A percentile compares a stretch with the other conserved stretches of the same genome.
Conservation (phyloP, 2,329 filamentous ascomycete species). For the Talaromyces islandicus region DNA sequence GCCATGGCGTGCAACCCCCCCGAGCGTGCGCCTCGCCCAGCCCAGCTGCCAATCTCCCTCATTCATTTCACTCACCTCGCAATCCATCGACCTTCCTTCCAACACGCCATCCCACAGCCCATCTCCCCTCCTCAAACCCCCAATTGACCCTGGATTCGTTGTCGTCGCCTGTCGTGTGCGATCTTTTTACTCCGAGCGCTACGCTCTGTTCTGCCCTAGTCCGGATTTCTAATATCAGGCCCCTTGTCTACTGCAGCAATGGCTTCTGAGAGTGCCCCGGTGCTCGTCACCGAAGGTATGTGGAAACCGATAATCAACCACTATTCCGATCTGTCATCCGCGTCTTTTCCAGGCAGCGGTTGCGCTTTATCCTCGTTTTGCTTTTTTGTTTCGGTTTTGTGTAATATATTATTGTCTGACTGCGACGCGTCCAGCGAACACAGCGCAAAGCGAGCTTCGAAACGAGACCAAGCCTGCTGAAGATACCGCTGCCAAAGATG, state of each 20-base stretch:
- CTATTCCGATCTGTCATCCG: neutral
- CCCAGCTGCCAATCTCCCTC: neutral
- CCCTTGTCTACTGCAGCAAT: slow-evolving; percentile 18
- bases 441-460: neutral
- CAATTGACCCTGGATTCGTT: neutral
- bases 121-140: neutral
- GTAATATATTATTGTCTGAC: neutral
- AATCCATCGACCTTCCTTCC: neutral
- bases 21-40: neutral
- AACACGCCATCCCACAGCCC: neutral
- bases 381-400: neutral
- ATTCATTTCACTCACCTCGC: neutral
- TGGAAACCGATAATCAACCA: neutral
- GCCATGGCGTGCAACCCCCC: neutral
- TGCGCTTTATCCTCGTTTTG: neutral
- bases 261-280: slow-evolving; percentile 17
- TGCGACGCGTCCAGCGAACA: neutral
- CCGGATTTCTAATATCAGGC: neutral
- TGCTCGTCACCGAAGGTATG: neutral
- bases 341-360: neutral
- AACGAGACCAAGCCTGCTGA: neutral
- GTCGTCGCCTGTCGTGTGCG: neutral
- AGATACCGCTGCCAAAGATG: neutral
- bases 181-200: neutral
- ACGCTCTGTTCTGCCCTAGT: neutral